These are phyloP conservation scores for Helianthus tuberosus DNA, from an alignment of 129 eudicot species.

Conservation along the genomic window DNA sequence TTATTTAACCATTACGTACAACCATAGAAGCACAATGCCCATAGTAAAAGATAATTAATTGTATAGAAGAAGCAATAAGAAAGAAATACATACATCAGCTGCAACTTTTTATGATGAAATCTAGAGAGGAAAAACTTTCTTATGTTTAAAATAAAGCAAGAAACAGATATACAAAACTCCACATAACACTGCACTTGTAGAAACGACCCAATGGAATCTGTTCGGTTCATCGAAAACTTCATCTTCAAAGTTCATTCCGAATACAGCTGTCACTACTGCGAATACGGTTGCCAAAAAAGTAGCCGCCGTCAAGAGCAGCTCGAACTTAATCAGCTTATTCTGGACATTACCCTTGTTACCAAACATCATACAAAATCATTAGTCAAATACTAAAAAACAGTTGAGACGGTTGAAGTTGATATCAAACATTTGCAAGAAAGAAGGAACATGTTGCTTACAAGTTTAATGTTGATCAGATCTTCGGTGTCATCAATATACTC, in stretches of 20 bases:
- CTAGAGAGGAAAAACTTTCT: slow-evolving; percentile 80
- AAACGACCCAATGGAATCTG: slow-evolving; percentile 78
- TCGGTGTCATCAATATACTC: slow-evolving; percentile 98
- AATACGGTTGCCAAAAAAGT: slow-evolving; percentile 84
- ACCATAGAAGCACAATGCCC: slow-evolving; percentile 12
- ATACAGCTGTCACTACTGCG: slow-evolving; percentile 92
- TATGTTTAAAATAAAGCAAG: slow-evolving; percentile 77
- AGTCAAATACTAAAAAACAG: slow-evolving; percentile 11
- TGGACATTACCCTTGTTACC: slow-evolving; percentile 85
- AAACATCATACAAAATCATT: background rate
- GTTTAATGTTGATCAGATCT: slow-evolving; percentile 89
- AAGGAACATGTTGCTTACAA: slow-evolving; percentile 46
- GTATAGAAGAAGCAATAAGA: slow-evolving; percentile 12
- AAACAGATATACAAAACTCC: slow-evolving; percentile 56
- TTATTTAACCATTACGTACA: background rate
- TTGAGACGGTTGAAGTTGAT: background rate
- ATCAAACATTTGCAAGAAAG: background rate
- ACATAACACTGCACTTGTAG: slow-evolving; percentile 57
- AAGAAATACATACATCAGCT: slow-evolving; percentile 9
- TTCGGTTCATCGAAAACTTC: slow-evolving; percentile 68
- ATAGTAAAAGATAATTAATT: background rate
- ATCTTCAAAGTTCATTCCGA: slow-evolving; percentile 92
- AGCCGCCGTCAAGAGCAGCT: slow-evolving; percentile 95
- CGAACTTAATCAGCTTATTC: slow-evolving; percentile 92
- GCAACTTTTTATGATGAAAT: slow-evolving; percentile 18